phyloP scores from a whole-genome alignment of 2,329 filamentous ascomycete genomes.

The Monilinia fructigena region DNA sequence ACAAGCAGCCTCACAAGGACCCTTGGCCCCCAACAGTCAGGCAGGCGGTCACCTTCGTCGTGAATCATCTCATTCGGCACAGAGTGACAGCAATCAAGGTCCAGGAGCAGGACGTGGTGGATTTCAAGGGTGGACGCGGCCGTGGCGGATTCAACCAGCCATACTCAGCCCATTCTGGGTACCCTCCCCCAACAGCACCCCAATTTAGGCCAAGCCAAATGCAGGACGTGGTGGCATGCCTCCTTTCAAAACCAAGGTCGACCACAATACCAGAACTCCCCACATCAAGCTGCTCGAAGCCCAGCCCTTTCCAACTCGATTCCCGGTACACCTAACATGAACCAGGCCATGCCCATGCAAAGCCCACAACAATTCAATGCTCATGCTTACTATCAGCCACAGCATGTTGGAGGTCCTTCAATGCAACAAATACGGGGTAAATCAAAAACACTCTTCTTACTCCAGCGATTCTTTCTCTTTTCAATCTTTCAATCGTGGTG shows the following conservation, averaged over 20 bases:
- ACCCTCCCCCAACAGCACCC: conserved; percentile 46
- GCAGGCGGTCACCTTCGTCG: conserved; percentile 73
- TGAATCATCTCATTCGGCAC: conserved; percentile 80
- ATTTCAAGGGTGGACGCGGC: conserved; percentile 55
- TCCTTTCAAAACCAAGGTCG: conserved; percentile 48
- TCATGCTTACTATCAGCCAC: conserved; percentile 39
- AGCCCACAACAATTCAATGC: conserved; percentile 48
- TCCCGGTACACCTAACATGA: conserved; percentile 69
- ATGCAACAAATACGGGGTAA: conserved; percentile 45
- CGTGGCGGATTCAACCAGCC: conserved; percentile 57
- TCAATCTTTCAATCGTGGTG: conserved; percentile 21
- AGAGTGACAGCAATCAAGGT: conserved; percentile 66
- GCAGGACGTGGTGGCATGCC: conserved; percentile 53
- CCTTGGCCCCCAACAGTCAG: conserved; percentile 60
- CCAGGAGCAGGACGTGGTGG: conserved; percentile 51
- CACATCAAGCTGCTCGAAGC: conserved; percentile 62
- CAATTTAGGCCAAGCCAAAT: conserved; percentile 39
- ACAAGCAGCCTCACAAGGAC: conserved; percentile 61
- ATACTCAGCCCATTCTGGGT: conserved; percentile 50
- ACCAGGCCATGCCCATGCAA: conserved; percentile 64
- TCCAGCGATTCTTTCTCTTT: conserved; percentile 28
- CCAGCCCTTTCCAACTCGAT: conserved; percentile 64
- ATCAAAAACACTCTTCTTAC: conserved; percentile 41
- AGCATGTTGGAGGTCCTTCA: conserved; percentile 46
- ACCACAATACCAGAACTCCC: conserved; percentile 60